Conservation (phyloP, 257 asterid species). For the Solanum okadae region DNA sequence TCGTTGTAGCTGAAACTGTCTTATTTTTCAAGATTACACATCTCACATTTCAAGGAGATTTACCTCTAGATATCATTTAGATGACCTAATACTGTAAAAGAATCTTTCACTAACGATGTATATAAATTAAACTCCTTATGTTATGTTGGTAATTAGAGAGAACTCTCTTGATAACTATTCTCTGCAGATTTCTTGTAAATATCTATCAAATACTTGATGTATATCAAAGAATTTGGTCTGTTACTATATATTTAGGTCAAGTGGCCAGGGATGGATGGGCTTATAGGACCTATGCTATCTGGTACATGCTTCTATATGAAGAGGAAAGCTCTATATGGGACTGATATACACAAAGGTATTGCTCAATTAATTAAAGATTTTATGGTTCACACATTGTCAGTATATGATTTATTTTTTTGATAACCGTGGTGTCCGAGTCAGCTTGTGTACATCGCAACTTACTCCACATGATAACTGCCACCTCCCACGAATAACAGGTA, state of each 20-base stretch:
- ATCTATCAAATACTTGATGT: not conserved
- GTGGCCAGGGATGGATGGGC: slow-evolving; percentile 47
- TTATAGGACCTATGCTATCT: slow-evolving; percentile 32
- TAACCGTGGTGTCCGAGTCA: not conserved
- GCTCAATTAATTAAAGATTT: not conserved
- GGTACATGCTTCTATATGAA: slow-evolving; percentile 51
- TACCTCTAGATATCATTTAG: not conserved
- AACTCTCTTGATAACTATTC: not conserved
- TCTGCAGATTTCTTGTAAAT: not conserved
- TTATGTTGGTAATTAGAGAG: not conserved
- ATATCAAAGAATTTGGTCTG: not conserved
- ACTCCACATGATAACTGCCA: not conserved
- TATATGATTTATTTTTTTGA: not conserved
- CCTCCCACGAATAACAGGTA: not conserved
- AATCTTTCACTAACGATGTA: not conserved
- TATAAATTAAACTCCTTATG: not conserved
- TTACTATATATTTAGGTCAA: slow-evolving; percentile 18
- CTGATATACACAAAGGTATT: not conserved
- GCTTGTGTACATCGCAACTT: not conserved
- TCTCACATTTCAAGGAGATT: not conserved
- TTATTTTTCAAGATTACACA: not conserved
- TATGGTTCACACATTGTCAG: not conserved
- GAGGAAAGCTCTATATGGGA: slow-evolving; percentile 40
- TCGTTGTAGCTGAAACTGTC: not conserved
- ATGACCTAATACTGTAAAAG: not conserved